Evolutionary conservation across 2,329 filamentous ascomycete species (phyloP), one percentile per base, ranked within the genome.

Genomic region (Trichoderma sp.): DNA sequence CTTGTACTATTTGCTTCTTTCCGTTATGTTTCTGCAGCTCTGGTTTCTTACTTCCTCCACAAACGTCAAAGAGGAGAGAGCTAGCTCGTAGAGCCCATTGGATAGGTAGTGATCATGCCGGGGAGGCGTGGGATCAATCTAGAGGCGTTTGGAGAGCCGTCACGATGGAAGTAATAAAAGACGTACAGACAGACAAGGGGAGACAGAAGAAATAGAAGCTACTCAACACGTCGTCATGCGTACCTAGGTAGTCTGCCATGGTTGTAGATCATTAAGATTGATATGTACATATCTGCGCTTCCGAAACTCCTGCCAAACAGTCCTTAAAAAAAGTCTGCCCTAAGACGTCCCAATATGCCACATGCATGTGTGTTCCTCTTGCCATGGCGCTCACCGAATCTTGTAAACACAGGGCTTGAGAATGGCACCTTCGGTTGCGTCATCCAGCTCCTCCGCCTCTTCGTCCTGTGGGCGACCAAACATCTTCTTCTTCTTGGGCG

Each of bases 371-470:
- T 19, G 21, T n/a, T n/a, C 3, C 1, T 15, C 39, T 10, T 41
- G 3, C 21, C 3, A 24, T 14, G 14, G 12, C 7, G n/a, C 26
- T 67, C 82, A 96, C 72, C 94, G 86, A 70, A 93, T 85, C 81
- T 98, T 98, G 79, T 98, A 98, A 67, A 98, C 88, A 80, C 95
- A 98, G 19, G 95, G 95, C 82, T 98, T 98, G 71, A 99, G 78
- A 64, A 94, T 83, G 39, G 75, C 78, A 60, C 80, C 80, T 74
- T 89, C 91, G 70, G 89, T 87, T 5, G 82, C 82, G 69, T 88
- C 87, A 67, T 85, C 84, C 67, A 87, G 83, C 65, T 85, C 79
- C 15, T 84, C 85, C 65, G 85, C 79, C 19, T 83, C 84, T 14
- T 82, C 84, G 30, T 81, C 81, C 63, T 81, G 80, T 63, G 81